A percentile compares a stretch with the other conserved stretches of the same genome.
These are phyloP conservation scores for Corymbia citriodora DNA, from an alignment of 441 rosid genomes.

Conservation along the genomic window DNA sequence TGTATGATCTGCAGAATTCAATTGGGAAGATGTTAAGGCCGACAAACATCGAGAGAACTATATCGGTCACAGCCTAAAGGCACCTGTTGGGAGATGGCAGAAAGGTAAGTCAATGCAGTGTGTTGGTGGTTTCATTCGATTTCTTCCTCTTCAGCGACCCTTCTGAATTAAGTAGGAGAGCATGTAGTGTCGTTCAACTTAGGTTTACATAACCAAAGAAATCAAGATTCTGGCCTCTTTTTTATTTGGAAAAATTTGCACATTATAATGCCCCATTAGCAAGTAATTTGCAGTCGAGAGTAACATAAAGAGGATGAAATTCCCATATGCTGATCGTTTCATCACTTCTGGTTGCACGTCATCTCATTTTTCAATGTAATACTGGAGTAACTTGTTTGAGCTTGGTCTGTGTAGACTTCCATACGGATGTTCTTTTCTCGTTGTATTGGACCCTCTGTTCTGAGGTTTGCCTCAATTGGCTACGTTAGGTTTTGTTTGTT, in stretches of 20 bases:
- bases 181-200: not conserved
- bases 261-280: not conserved
- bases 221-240: not conserved
- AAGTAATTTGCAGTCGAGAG: not conserved
- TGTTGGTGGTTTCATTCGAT: not conserved
- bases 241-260: not conserved
- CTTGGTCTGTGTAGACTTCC: not conserved
- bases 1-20: slow-evolving; percentile 61
- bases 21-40: slow-evolving; percentile 93
- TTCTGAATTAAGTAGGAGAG: not conserved
- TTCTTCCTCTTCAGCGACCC: not conserved
- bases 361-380: not conserved
- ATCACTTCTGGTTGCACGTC: not conserved
- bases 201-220: not conserved
- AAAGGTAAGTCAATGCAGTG: slow-evolving; percentile 49
- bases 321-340: not conserved
- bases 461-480: not conserved
- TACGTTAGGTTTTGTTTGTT: not conserved
- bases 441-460: not conserved
- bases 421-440: not conserved
- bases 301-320: not conserved
- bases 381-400: not conserved
- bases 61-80: slow-evolving; percentile 91
- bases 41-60: slow-evolving; percentile 94
- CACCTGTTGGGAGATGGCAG: slow-evolving; percentile 98